Evolutionary conservation across 2,329 filamentous ascomycete genomes (phyloP).

Genomic region (Trichoderma atrobrunneum): DNA sequence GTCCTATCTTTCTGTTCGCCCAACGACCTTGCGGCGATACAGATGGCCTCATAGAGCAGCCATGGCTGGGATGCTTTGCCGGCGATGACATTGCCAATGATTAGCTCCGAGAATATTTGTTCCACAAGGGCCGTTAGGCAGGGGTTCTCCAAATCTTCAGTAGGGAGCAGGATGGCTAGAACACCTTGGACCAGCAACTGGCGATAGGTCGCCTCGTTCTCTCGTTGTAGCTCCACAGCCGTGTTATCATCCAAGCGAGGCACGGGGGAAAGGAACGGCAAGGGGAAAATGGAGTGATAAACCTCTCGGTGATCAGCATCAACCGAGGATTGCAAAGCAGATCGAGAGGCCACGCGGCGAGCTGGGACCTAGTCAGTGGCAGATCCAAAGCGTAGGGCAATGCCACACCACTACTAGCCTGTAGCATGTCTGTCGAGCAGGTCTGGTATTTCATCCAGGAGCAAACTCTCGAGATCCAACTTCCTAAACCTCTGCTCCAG

Average conservation of each 20-base stretch:
- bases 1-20: constrained; percentile 30
- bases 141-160: constrained; percentile 85
- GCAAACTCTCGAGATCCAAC: constrained; percentile 76
- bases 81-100: constrained; percentile 77
- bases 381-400: constrained; percentile 3
- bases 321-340: constrained; percentile 57
- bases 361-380: constrained; percentile 47
- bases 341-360: constrained; percentile 65
- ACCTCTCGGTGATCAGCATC: constrained; percentile 62
- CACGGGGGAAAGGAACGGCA: constrained; percentile 76
- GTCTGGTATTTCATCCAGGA: constrained; percentile 85
- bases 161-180: constrained; percentile 80
- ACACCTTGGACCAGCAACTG: constrained; percentile 82
- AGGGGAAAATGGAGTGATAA: constrained; percentile 80
- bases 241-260: constrained; percentile 55
- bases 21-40: constrained; percentile 59
- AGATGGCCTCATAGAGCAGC: constrained; percentile 82
- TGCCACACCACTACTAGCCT: constrained; percentile 49
- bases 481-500: constrained; percentile 82
- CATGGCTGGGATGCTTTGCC: constrained; percentile 82
- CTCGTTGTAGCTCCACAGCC: constrained; percentile 58
- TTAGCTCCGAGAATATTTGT: constrained; percentile 86
- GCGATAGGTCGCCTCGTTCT: constrained; percentile 80
- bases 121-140: constrained; percentile 80
- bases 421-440: constrained; percentile 76